Evolutionary conservation across 441 rosid species (phyloP), one percentile per base, ranked within the genome.

Genomic region (Adansonia madagascariensis): DNA sequence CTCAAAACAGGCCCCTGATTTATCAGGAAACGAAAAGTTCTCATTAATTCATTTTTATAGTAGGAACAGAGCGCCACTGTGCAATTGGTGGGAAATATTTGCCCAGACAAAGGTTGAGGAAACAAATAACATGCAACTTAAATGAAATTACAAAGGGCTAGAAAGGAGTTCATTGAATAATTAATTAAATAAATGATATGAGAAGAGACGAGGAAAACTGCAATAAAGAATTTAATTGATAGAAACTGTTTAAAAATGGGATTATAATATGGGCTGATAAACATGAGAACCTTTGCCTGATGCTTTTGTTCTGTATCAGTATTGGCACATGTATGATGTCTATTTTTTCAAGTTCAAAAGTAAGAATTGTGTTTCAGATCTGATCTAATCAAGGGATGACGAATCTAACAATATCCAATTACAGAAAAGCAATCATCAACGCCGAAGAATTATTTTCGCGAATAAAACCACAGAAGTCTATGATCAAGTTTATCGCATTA

Each of bases 31-130:
- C 1, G 46, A 43, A 4, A 43, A 43, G 46, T 43, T 43, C 46
- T 43, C 8, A 47, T 47, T 47, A 47, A 9, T 10, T 47, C 31
- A 10, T 2, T 3, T 47, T 10, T 47, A 47, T 47, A 47, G 14
- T 11, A 3, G 52, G 87, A 94, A 93, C 24, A 90, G 93, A 0
- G 75, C 85, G 50, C 83, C 78, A 80, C 79, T 94, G 83, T 84
- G 89, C 53, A 92, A 27, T 27, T 27, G 31, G 31, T 27, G 31
- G 31, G 31, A 27, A 27, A 27, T 27, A 27, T 27, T 27, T 27
- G 31, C 31, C 31, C 93, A 87, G 76, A 80, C 41, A 47, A 47
- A 91, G 91, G 97, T 90, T 89, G 1, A 94, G 87, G 61, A 88
- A 47, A 47, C 52, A 47, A 47, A 11, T 3, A 47, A 47, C 52